These are phyloP conservation scores for Aquanectria penicillioides DNA, from an alignment of 2,329 filamentous ascomycete genomes.

Conservation along the genomic window DNA sequence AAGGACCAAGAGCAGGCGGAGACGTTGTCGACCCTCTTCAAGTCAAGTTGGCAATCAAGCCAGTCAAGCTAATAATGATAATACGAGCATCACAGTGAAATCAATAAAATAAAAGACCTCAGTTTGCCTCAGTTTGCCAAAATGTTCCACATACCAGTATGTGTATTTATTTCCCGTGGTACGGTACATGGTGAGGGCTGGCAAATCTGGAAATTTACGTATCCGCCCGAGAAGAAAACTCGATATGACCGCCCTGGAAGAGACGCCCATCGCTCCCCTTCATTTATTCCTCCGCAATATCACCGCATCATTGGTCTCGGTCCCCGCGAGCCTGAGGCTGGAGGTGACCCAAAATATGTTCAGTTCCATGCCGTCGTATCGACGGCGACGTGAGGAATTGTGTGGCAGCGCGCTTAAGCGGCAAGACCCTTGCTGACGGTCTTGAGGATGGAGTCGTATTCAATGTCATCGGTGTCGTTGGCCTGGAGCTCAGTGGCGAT, in stretches of 20 bases:
- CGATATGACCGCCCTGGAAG: constrained; percentile 24
- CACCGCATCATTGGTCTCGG: constrained; percentile 40
- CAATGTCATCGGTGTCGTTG: constrained; percentile 85
- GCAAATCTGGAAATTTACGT: constrained; percentile 43
- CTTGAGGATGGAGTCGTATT: constrained; percentile 77
- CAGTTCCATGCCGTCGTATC: constrained; percentile 36
- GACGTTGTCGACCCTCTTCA: constrained; percentile 74
- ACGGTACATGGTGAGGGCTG: constrained; percentile 44
- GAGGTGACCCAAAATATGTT: constrained; percentile 43
- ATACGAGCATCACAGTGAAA: constrained; percentile 24
- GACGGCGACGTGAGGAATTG: constrained; percentile 28
- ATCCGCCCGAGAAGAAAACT: constrained; percentile 39
- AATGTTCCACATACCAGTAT: constrained; percentile 43
- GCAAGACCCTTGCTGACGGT: constrained; percentile 71
- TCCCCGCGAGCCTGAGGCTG: constrained; percentile 35
- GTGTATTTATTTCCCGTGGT: constrained; percentile 42
- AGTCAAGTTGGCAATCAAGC: constrained; percentile 72
- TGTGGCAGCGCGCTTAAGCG: constrained; percentile 48
- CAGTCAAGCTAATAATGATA: constrained; percentile 40
- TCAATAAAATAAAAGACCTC: constrained; percentile 28
- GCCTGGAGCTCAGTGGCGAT: constrained; percentile 82
- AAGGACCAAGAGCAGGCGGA: constrained; percentile 75
- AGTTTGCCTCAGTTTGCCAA: constrained; percentile 32
- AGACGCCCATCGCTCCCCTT: constrained; percentile 30
- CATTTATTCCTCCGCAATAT: constrained; percentile 36